Percentiles rank a stretch among this genome's conserved stretches.
Conservation (phyloP, 2,329 filamentous ascomycete genomes). For the Hymenoscyphus fraxineus region DNA sequence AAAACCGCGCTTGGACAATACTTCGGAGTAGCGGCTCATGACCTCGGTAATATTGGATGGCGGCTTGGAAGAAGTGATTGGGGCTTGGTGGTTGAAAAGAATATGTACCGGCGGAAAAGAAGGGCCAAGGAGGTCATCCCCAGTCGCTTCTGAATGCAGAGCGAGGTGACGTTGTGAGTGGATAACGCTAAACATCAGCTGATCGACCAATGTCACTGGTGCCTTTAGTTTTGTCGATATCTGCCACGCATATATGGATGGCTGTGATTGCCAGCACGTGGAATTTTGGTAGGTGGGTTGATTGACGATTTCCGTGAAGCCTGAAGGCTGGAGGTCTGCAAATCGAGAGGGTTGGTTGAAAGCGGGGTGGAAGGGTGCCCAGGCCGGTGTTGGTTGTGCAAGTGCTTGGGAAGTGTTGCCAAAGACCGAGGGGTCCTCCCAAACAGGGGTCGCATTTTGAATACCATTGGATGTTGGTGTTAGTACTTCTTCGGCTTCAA, state of each 20-base stretch:
- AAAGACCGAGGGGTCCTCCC: conserved; percentile 27
- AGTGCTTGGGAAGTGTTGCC: conserved; percentile 19
- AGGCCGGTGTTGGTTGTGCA: conserved; percentile 23
- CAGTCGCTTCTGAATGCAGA: conserved; percentile 18
- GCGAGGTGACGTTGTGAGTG: conserved; percentile 29
- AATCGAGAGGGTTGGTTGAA: conserved; percentile 30
- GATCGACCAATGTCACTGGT: conserved; percentile 29
- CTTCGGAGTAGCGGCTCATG: conserved; percentile 29
- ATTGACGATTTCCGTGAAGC: conserved; percentile 27
- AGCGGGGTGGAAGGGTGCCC: conserved; percentile 30
- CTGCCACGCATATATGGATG: conserved; percentile 32
- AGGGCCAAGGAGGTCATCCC: conserved; percentile 24
- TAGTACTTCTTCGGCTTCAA: background rate
- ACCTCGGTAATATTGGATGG: conserved; percentile 26
- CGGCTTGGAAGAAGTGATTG: conserved; percentile 15
- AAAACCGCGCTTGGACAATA: conserved; percentile 29
- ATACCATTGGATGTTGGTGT: background rate
- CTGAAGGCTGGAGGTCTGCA: conserved; percentile 22
- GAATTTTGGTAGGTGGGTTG: conserved; percentile 15
- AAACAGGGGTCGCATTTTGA: conserved; percentile 23
- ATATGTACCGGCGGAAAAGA: conserved; percentile 30
- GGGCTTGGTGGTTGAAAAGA: conserved; percentile 27
- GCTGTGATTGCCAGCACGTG: conserved; percentile 32
- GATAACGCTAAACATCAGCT: conserved; percentile 31
- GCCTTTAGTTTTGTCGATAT: conserved; percentile 32